Conservation (phyloP, 108 stramenopile species). For the Phaeodactylum tricornutum region DNA sequence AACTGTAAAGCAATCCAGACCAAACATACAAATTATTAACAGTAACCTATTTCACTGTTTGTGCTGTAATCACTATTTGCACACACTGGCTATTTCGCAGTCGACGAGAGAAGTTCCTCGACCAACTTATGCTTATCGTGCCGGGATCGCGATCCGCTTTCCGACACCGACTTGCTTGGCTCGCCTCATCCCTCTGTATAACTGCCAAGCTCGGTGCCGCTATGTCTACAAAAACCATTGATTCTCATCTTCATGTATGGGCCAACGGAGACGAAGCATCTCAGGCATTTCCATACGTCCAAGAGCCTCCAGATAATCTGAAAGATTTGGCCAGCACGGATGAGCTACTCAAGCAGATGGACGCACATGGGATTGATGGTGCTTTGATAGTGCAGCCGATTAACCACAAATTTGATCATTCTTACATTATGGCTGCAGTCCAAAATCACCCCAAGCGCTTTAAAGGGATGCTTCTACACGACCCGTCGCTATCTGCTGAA, state of each 20-base stretch:
- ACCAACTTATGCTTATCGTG: too few relatives aligned
- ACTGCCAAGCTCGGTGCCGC: too few relatives aligned
- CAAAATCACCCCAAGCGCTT: conserved; percentile 53
- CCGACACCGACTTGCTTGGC: too few relatives aligned
- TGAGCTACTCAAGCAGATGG: conserved; percentile 53
- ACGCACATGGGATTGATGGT: conserved; percentile 61
- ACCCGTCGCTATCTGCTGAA: conserved; percentile 49
- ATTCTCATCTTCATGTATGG: conserved; percentile 87
- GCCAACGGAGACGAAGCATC: conserved; percentile 38
- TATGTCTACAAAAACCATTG: conserved; percentile 19
- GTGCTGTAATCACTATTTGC: too few relatives aligned
- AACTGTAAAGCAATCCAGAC: too few relatives aligned
- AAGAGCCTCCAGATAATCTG: conserved; percentile 53
- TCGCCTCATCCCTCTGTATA: too few relatives aligned
- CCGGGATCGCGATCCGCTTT: too few relatives aligned
- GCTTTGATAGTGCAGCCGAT: conserved; percentile 85
- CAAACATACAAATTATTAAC: too few relatives aligned
- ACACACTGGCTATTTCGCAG: too few relatives aligned
- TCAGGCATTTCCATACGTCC: conserved; percentile 43
- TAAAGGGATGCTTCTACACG: conserved; percentile 78
- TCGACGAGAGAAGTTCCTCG: too few relatives aligned
- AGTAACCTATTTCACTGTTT: too few relatives aligned
- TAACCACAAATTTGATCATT: conserved; percentile 85
- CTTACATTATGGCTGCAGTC: conserved; percentile 62
- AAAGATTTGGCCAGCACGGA: conserved; percentile 36